Evolutionary conservation across 2,329 filamentous ascomycete species (phyloP), one percentile per base, ranked within the genome.

Genomic region (Microcyclospora tardicrescens): DNA sequence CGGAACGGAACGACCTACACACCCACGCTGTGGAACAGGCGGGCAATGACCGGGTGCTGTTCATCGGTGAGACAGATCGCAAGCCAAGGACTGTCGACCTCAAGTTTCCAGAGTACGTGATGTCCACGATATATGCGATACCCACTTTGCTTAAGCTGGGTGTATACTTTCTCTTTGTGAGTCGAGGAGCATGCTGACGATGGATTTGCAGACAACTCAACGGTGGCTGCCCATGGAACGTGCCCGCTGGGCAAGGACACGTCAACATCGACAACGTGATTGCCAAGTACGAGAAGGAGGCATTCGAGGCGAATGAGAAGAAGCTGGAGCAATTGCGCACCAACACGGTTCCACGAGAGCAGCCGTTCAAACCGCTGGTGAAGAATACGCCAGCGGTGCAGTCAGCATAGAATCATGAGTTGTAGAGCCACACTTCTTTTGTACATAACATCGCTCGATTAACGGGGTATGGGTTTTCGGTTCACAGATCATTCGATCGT

Each of bases 101-200:
- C 58, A 72, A 61, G 54, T 76, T 72, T 51, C 75, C 73, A 28
- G 78, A 82, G 78, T 82, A 71, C 45, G 77, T 72, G 27, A 24
- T 24, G 8, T 29, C 9, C 13, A 36, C 3, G 9, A 16, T 10
- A 10, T 28, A 12, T 14, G 27, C 28, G 30, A n/a, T 29, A 5
- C 30, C 10, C 30, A 32, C 10, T n/a, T 15, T 5, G 12, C 30
- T n/a, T 10, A 6, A n/a, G 30, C 12, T 32, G 12, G 30, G 10
- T 5, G 5, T 4, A 10, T 5, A 32, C 4, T n/a, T 6, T 5
- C 6, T 32, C 12, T 10, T 5, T 10, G 30, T 10, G 12, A 10
- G 10, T 14, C 16, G 24, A 34, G 14, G 24, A 28, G 33, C 15
- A 19, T 15, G 31, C 44, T 12, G 34, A 34, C 11, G 33, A 40